Base-by-base conservation (phyloP, 441 rosid species). In the Pelargonium australe region DNA sequence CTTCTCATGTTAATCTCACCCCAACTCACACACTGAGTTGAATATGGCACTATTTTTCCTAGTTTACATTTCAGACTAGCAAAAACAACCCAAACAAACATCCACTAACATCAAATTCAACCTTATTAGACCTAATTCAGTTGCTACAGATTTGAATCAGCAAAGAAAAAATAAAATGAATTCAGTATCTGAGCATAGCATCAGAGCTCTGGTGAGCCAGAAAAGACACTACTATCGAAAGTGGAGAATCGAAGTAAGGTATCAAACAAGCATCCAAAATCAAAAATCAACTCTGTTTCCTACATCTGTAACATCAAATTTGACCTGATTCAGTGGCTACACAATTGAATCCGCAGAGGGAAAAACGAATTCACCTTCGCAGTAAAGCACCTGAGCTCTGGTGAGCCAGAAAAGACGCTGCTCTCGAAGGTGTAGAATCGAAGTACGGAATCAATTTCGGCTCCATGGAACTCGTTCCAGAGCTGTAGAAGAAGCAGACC, bases 401-500 rank as follows among this genome's bases (percentile, higher is more conserved):
- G 66, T 80, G 78, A 76, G 79, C 81, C 66, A 77, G 63, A 12
- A 47, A 57, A 10, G 72, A 78, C 37, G 85, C 84, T 28, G 72
- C 77, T 77, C 44, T 82, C 9, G 86, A 79, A 44, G 73, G 79
- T 20, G 76, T 40, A 0, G 87, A 73, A 47, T 85, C 82, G 28
- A 75, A 82, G 73, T 78, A 78, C 1, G 84, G 85, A 19, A 79
- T 82, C 79, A 83, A 73, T 66, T 80, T 77, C 8, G 86, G 86
- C 72, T 79, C 82, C 85, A 69, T 68, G 11, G 82, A 71, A 71
- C 81, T 79, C 16, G 83, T 79, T 16, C 85, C 84, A 23, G 84
- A 78, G 76, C 87, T 77, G 79, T 71, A 79, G 51, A 85, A 83
- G 82, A 82, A 82, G 66, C 85, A 82, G 11, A 78, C 66, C n/a